Base-by-base conservation (phyloP, 768 basidiomycete genomes). In the Suillus clintonianus region DNA sequence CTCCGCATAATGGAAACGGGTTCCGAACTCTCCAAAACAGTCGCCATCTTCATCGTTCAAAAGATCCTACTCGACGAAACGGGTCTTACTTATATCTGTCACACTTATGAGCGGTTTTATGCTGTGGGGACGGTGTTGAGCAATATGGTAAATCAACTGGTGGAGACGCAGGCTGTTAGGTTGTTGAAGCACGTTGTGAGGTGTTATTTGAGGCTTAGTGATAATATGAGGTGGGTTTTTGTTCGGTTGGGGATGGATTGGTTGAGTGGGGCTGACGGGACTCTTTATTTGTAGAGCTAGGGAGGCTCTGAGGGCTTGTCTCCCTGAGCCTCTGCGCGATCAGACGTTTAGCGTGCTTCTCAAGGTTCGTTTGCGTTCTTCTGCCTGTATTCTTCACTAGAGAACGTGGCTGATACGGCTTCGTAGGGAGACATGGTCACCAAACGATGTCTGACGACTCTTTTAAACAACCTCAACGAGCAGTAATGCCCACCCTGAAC, bases 1-100 rank as follows among this genome's bases (percentile, higher is more conserved):
- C 87, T 99, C 58, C 91, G 97, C 59, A 99, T 99, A 77, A 99
- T 99, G 97, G 97, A 99, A 78, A 98, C 97, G 4, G 97, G 97
- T 48, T 97, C 96, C 4, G 97, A 99, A 71, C 86, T 99, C 19
- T 95, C 93, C 63, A 99, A 99, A 80, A 99, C 97, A 1, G 97
- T 99, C 51, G 97, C 97, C 48, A 99, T 99, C 71, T 99, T 99
- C 78, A 99, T 99, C 71, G 97, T 99, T 4, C 97, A 99, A 77
- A 99, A 99, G 79, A 94, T 94, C 64, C 84, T 99, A 17, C 84
- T 99, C 60, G 97, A 99, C 76, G 97, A 99, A 77, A 95, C 97
- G 4, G 97, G 97, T 22, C 80, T 99, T 64, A 96, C 95, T 17
- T 99, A 99, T 77, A 99, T 99, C 72, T 99, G 97, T 71, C 97